Evolutionary conservation across 1,139 yeast genomes (phyloP), one percentile per base, ranked within the genome.

Genomic region (Kazachstania sp.): DNA sequence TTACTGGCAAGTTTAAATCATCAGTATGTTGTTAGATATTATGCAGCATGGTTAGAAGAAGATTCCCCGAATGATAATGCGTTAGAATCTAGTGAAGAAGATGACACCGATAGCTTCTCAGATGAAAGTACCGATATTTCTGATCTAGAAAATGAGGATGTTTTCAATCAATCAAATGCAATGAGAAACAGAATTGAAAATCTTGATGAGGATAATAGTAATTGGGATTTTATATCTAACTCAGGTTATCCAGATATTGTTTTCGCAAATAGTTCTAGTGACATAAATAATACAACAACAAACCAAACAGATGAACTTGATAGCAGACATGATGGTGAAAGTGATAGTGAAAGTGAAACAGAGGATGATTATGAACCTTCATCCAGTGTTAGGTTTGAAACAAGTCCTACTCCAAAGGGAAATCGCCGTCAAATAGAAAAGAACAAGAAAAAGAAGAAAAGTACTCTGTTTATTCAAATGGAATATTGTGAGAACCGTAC

Each of bases 401-500:
- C 18, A 18, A 15, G 19, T 16, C 36, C n/a, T 15, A 18, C n/a
- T 7, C 36, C 36, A 15, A 32, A 9, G 11, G 26, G 23, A 32
- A 26, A 37, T 19, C 1, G 6, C 2, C 6, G 9, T 15, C 8
- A 12, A 2, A 26, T 26, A n/a, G 13, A 13, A 15, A 28, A 19
- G 13, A 28, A 12, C 6, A 28, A 26, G 20, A 29, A 57, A 46
- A 54, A 56, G 37, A 58, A 52, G 39, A 69, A 70, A 57, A 79
- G 78, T 68, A 90, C 75, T 39, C 71, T 74, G 52, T 94, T 71
- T 61, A 92, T 94, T 53, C 98, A 94, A 61, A 94, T 94, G 99
- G 98, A 94, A 64, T 94, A 92, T 61, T 94, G 98, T 68, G 98
- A 94, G 58, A 92, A 92, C 59, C 86, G 86, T 51, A 92, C 98